A percentile compares a stretch with the other conserved stretches of the same genome.
Conservation (phyloP, 495 filamentous ascomycete species). For the Penicillium argentinense region DNA sequence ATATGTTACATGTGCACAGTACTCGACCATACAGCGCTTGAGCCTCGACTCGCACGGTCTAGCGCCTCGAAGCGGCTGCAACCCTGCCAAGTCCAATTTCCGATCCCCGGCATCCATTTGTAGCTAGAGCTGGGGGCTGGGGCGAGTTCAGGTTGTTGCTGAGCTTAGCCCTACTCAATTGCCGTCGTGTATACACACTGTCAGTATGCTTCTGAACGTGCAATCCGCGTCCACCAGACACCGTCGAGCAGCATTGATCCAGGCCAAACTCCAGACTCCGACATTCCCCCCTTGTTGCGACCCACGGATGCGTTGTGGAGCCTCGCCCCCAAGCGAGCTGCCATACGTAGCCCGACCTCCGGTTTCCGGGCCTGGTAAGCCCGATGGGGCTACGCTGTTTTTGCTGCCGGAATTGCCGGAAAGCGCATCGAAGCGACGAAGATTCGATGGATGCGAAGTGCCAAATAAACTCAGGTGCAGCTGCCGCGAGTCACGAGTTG, state of each 20-base stretch:
- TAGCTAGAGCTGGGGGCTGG: too few relatives aligned
- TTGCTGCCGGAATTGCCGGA: neutral
- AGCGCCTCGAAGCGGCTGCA: neutral
- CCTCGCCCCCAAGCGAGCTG: neutral
- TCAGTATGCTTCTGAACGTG: too few relatives aligned
- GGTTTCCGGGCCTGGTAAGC: neutral
- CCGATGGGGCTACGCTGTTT: neutral
- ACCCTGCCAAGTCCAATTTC: neutral
- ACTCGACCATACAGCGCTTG: neutral
- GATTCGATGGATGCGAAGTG: too few relatives aligned
- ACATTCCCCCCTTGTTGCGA: neutral
- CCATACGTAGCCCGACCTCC: neutral
- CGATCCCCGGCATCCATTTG: too few relatives aligned
- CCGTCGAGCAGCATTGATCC: too few relatives aligned
- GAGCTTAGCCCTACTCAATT: too few relatives aligned
- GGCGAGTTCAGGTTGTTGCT: too few relatives aligned
- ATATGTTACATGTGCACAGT: neutral
- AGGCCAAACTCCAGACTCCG: neutral
- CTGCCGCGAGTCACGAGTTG: too few relatives aligned
- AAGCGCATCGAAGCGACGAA: too few relatives aligned
- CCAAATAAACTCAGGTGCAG: neutral
- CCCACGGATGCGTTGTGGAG: neutral
- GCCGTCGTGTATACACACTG: too few relatives aligned
- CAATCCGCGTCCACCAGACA: too few relatives aligned
- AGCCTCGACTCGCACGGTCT: conserved; percentile 2